Base-by-base conservation (phyloP, 345 rosid species). In the Moringa oleifera region DNA sequence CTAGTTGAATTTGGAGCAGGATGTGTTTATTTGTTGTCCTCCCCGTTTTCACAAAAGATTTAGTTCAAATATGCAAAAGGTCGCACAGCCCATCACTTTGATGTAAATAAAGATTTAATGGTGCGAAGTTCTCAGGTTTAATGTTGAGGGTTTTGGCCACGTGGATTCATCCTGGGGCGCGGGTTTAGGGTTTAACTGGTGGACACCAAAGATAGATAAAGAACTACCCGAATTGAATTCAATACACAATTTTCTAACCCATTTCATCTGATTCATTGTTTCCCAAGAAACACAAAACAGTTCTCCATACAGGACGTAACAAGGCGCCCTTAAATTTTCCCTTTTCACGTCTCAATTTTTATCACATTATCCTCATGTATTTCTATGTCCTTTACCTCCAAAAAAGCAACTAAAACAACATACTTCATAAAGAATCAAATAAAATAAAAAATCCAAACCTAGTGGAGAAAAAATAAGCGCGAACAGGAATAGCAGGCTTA, bases 381-480 rank as follows among this genome's bases (percentile, higher is more conserved):
- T 41, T 11, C 12, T 41, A 16, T 7, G 6, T 41, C 12, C 16
- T 28, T 11, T 22, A 55, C 18, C 25, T 24, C 59, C 46, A 8
- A 57, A 55, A 47, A 10, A 22, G 11, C 23, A 23, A 56, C 0
- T 1, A 19, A 25, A 41, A 15, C 24, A 6, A 18, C 12, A 23
- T 23, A 46, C 4, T 16, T 13, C 17, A 18, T 3, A 12, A 53
- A 28, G 46, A 13, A 24, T n/a, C 0, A 19, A 18, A 63, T 0
- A 25, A 24, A 18, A 31, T 0, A 25, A 25, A 64, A 20, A 60
- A 58, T 7, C 54, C 36, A 64, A 65, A 86, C 98, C 97, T 86
- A 62, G 99, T 90, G 63, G 95, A 90, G 82, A 88, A 83, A 60
- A 90, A 85, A 68, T 66, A 94, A 47, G 99, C 96, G 67, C 88